Conservation (phyloP, 1,284 basidiomycete species). For the Cryptococcus sp. region DNA sequence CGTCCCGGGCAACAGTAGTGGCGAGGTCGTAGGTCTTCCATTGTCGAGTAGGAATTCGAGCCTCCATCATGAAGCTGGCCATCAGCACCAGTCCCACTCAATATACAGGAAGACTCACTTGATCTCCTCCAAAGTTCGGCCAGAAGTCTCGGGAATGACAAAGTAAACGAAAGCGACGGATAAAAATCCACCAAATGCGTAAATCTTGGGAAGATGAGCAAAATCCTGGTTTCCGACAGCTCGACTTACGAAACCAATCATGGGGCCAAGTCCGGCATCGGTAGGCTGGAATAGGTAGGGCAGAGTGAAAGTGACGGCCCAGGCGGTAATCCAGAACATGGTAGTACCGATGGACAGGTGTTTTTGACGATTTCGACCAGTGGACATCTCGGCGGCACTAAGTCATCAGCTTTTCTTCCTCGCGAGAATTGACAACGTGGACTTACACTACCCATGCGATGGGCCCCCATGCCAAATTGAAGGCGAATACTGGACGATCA, state of each 20-base stretch:
- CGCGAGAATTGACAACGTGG: background rate
- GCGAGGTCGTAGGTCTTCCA: constrained; percentile 41
- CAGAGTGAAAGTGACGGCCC: constrained; percentile 48
- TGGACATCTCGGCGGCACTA: constrained; percentile 44
- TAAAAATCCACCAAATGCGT: constrained; percentile 34
- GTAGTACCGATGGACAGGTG: constrained; percentile 50
- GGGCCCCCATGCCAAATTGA: constrained; percentile 52
- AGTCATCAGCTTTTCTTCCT: background rate
- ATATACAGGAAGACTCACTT: constrained; percentile 3
- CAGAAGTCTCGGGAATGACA: constrained; percentile 11
- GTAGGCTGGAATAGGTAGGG: constrained; percentile 39
- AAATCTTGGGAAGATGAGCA: constrained; percentile 19
- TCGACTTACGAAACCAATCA: constrained; percentile 42
- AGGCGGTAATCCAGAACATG: constrained; percentile 50
- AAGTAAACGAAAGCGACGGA: constrained; percentile 24
- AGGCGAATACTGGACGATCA: constrained; percentile 34
- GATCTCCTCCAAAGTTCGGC: constrained; percentile 14
- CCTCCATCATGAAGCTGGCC: constrained; percentile 33
- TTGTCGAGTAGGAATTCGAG: constrained; percentile 37
- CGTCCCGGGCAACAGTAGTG: constrained; percentile 29
- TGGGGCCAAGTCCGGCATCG: constrained; percentile 46
- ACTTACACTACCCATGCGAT: constrained; percentile 43
- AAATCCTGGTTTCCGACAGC: background rate
- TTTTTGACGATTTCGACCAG: constrained; percentile 49
- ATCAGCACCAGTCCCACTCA: background rate